These are phyloP conservation scores for Aureobasidium subglaciale DNA, from an alignment of 2,329 filamentous ascomycete species.

Conservation along the genomic window DNA sequence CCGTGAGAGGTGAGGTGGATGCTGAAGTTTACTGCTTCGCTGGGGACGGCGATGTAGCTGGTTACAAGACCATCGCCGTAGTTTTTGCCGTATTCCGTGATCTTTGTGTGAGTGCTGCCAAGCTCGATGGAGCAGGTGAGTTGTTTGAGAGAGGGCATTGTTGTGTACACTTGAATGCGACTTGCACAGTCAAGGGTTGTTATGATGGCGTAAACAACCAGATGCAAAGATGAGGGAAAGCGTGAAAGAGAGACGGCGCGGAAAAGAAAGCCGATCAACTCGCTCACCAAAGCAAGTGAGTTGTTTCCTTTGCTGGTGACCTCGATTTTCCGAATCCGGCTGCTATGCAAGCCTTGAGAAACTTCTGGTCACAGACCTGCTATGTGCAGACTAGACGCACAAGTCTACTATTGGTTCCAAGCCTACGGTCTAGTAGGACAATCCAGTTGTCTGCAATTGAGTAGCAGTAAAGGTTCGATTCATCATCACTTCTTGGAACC, in stretches of 20 bases:
- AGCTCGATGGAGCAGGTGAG: constrained; percentile 47
- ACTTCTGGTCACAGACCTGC: no score
- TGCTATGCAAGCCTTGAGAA: not conserved
- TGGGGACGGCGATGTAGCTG: constrained; percentile 45
- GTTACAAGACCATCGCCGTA: constrained; percentile 49
- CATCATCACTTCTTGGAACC: no score
- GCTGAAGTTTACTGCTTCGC: constrained; percentile 38
- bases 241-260: not conserved
- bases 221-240: no score
- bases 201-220: no score
- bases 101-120: constrained; percentile 32
- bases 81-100: constrained; percentile 43
- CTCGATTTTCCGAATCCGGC: not conserved
- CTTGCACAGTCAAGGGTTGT: no score
- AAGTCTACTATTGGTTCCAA: no score
- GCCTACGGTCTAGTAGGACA: no score
- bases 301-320: not conserved
- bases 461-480: no score
- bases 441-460: no score
- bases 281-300: not conserved
- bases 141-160: constrained; percentile 50
- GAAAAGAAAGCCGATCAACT: not conserved
- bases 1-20: constrained; percentile 43
- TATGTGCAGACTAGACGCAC: no score
- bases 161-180: no score